Percentiles rank a stretch among this genome's conserved stretches.
Evolutionary conservation across 2,329 filamentous ascomycete species (phyloP).

Genomic region (Colletotrichum siamense): DNA sequence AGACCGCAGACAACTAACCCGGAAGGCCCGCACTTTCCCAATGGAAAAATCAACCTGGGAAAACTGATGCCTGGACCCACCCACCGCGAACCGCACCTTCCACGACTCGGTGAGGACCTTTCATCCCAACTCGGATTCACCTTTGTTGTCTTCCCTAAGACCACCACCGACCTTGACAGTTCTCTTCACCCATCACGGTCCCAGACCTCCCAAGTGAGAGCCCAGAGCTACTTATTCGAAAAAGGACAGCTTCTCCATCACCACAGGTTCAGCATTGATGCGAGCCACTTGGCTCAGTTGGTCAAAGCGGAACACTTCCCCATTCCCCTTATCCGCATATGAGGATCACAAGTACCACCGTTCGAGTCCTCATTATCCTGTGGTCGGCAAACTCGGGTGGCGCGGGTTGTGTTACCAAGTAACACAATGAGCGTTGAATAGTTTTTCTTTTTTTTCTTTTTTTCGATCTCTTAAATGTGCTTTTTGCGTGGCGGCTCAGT

Average conservation of each 20-base stretch:
- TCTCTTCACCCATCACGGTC: neutral
- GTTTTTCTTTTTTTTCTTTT: neutral
- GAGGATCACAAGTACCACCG: neutral
- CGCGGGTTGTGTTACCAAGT: neutral
- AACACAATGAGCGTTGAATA: neutral
- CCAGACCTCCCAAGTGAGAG: neutral
- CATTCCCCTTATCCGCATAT: neutral
- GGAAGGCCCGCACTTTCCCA: neutral
- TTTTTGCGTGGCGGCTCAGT: neutral
- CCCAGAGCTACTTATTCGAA: neutral
- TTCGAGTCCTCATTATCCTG: neutral
- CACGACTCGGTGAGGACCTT: neutral
- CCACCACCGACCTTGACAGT: neutral
- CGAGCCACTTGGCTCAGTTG: neutral
- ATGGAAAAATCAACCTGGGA: neutral
- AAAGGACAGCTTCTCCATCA: neutral
- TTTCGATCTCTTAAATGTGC: neutral
- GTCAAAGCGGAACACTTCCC: neutral
- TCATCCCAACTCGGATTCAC: neutral
- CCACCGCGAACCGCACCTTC: neutral
- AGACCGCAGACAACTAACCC: neutral
- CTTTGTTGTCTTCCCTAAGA: neutral
- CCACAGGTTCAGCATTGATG: neutral
- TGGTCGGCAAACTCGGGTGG: neutral
- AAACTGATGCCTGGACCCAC: neutral